Conservation (phyloP, 2,329 filamentous ascomycete genomes). For the Colletotrichum spinosum region DNA sequence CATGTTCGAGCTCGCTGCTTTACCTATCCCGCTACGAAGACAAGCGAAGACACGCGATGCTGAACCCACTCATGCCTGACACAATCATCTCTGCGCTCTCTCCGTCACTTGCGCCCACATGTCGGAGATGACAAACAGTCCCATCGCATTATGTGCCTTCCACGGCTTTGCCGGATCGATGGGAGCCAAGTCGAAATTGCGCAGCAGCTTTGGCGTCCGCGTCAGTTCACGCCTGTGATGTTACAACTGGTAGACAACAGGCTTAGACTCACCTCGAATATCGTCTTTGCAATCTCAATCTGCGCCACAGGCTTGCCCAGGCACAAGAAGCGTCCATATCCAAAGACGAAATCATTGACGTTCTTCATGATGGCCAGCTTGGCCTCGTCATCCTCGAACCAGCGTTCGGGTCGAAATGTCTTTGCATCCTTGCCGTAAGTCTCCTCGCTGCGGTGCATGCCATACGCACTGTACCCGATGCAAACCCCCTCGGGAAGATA, state of each 20-base stretch:
- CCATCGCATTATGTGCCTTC: slow-evolving; percentile 42
- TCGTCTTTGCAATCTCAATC: slow-evolving; percentile 28
- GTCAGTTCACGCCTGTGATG: no score
- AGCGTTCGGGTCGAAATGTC: slow-evolving; percentile 68
- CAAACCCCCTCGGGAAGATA: slow-evolving; percentile 65
- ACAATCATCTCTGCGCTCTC: not conserved
- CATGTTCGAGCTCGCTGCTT: no score
- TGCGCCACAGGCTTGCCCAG: slow-evolving; percentile 35
- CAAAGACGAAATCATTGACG: slow-evolving; percentile 33
- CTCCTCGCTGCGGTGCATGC: slow-evolving; percentile 67
- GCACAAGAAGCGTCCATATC: slow-evolving; percentile 34
- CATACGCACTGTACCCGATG: slow-evolving; percentile 70
- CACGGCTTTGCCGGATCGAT: slow-evolving; percentile 44
- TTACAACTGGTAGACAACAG: not conserved
- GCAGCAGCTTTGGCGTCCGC: slow-evolving; percentile 41
- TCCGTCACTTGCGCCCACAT: slow-evolving; percentile 49
- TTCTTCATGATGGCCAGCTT: slow-evolving; percentile 28
- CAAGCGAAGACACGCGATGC: no score
- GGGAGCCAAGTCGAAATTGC: slow-evolving; percentile 45
- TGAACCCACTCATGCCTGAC: no score
- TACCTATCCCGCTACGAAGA: no score
- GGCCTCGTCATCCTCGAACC: slow-evolving; percentile 55
- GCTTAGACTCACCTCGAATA: slow-evolving; percentile 50
- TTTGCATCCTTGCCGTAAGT: slow-evolving; percentile 69
- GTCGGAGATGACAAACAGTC: slow-evolving; percentile 45